phyloP scores from a whole-genome alignment of 169 alveolate species.

The Plasmodium inui region DNA sequence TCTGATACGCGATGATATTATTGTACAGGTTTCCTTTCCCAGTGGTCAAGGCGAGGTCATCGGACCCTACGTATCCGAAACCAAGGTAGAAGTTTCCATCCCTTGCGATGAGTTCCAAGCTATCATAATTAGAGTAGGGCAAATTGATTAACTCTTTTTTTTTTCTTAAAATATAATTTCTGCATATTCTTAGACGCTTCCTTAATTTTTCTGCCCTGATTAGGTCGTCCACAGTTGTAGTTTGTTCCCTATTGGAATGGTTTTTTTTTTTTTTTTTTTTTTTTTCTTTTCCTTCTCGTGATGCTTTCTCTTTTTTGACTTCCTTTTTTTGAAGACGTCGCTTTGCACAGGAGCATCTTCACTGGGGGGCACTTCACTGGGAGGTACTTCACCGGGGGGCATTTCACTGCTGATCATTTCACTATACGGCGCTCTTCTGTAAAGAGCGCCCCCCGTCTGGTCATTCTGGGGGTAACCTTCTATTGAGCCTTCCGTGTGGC shows the following conservation, averaged over 20 bases:
- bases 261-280: conserved; percentile 11
- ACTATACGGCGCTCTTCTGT: background rate
- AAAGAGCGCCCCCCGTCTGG: background rate
- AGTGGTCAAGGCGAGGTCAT: conserved; percentile 77
- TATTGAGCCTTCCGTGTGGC: background rate
- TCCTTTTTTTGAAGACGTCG: background rate
- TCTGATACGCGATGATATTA: conserved; percentile 75
- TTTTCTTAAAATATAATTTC: conserved; percentile 53
- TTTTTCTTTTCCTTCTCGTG: background rate
- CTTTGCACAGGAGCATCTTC: background rate
- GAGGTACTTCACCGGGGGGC: too few species aligned
- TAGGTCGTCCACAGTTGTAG: conserved; percentile 38
- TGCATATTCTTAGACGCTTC: conserved; percentile 69
- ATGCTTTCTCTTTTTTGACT: background rate
- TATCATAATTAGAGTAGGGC: conserved; percentile 81
- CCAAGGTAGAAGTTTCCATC: conserved; percentile 90
- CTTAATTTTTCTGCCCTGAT: conserved; percentile 27
- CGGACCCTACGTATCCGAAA: conserved; percentile 87
- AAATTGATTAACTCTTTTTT: conserved; percentile 75
- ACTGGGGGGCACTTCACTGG: background rate
- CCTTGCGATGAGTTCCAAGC: conserved; percentile 87
- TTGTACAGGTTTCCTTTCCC: conserved; percentile 86
- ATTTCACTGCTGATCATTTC: background rate
- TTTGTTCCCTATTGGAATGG: conserved; percentile 29
- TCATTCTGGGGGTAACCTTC: background rate